Evolutionary conservation across 176 grass and related monocot species (phyloP), one percentile per base, ranked within the genome.

Genomic region (Zizania latifolia): DNA sequence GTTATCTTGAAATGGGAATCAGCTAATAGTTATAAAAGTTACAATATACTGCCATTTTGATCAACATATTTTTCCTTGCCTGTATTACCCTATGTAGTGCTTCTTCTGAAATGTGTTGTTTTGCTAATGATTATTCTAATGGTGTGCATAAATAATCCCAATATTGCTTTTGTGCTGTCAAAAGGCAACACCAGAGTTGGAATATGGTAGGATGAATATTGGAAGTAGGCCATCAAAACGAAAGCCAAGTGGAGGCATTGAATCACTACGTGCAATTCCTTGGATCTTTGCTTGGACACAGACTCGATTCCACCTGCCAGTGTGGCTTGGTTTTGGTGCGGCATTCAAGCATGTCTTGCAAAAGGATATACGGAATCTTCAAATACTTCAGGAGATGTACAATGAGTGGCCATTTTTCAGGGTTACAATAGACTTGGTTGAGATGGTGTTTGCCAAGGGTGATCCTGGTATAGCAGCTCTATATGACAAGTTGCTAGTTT

Each of bases 271-370:
- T 87, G 90, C 94, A 31, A 93, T 97, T 59, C 94, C 94, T 60
- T 97, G 94, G 94, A 97, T 97, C 17, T 97, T 97, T 63, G 90
- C 94, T 57, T 97, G 94, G 94, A 97, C 90, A 2, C 94, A 97
- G 60, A 97, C 88, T 71, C 84, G 90, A 31, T 97, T 97, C 59
- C 94, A 97, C 77, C 75, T 97, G 7, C 94, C 88, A 9, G 94
- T 97, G 45, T 97, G 94, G 94, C 94, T 97, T 70, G 90, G 90
- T 22, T 97, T 97, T n/a, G 86, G 90, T 38, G 86, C 94, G 4
- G 94, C 94, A 17, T 97, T 97, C 83, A 93, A 91, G 65, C 73
- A 91, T 77, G 90, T 93, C 27, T 33, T 97, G 66, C 65, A 74
- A 35, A 93, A 91, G 77, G 88, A 93, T 58, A 86, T 97, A 54